Evolutionary conservation across 495 filamentous ascomycete species (phyloP).

Genomic region (Penicillium psychrofluorescens): DNA sequence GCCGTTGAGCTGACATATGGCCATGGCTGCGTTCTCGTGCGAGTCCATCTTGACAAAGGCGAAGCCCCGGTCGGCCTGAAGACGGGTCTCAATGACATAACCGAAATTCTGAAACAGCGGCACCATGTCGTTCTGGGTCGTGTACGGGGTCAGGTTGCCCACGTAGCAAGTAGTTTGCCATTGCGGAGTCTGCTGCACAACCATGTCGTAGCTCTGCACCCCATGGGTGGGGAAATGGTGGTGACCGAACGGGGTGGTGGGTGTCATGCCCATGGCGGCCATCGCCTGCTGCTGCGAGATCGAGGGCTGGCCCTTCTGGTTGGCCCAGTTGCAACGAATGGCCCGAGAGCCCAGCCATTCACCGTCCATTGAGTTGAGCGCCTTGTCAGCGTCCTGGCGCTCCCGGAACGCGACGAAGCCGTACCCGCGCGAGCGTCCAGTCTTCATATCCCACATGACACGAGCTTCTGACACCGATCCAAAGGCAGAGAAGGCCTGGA

Average conservation of each 20-base stretch:
- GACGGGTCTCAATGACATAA: constrained; percentile 92
- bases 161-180: constrained; percentile 99
- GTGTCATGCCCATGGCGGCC: constrained; percentile 97
- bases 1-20: constrained; percentile 93
- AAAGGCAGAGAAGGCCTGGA: constrained; percentile 95
- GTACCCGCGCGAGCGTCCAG: constrained; percentile 92
- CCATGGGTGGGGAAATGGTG: constrained; percentile 98
- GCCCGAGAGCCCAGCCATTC: constrained; percentile 99
- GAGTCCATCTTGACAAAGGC: constrained; percentile 99
- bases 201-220: constrained; percentile 96
- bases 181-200: constrained; percentile 89
- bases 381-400: constrained; percentile 89
- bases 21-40: constrained; percentile 96
- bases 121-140: constrained; percentile 88
- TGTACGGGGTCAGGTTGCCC: constrained; percentile 96
- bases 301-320: constrained; percentile 98
- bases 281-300: constrained; percentile 96
- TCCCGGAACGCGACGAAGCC: constrained; percentile 98
- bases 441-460: constrained; percentile 99
- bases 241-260: constrained; percentile 91
- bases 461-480: constrained; percentile 96
- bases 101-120: constrained; percentile 98
- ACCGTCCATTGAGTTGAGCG: constrained; percentile 94
- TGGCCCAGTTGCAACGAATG: constrained; percentile 99
- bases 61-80: constrained; percentile 97